Base-by-base conservation (phyloP, 1,284 basidiomycete species). In the Coniferiporia weirii region DNA sequence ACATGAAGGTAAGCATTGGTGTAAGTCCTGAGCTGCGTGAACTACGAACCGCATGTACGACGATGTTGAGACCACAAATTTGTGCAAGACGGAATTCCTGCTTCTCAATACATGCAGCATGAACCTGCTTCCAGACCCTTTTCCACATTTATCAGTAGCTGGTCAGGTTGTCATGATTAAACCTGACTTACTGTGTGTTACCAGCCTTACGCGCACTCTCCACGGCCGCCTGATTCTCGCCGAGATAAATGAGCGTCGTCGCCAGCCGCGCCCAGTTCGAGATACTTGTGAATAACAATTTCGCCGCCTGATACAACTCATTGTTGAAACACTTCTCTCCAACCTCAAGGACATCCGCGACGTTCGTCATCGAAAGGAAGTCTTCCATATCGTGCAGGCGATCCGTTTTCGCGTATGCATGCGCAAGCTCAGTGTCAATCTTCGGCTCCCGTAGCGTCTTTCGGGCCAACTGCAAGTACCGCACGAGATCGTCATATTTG, bases 251-350 rank as follows among this genome's bases (percentile, higher is more conserved):
- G 68, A 98, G 84, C 7, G 97, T 99, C 1, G 97, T 99, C 1
- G 97, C 97, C 61, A 99, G 79, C 63, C 97, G 85, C 47, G 97
- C 97, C 91, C 95, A 99, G 76, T 99, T 99, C 4, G 94, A 97
- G 67, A 99, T 98, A 73, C 93, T 96, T 45, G 87, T 85, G 80
- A 99, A 99, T 50, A 99, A 79, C 10, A 99, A 75, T 76, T 96
- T 97, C 55, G 96, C 91, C 47, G 97, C 97, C 69, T 98, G 94
- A 74, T 99, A 99, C 43, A 99, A 79, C 70, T 95, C 94, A 65
- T 98, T 97, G 69, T 98, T 93, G 79, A 99, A 99, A 71, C 95
- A 98, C 75, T 99, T 98, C 77, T 99, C 97, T 72, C 97, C 97
- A 56, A 98, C 95, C 66, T 91, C 89, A 27, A 98, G 79, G 58